Conservation (phyloP, 768 basidiomycete genomes). For the Lactarius tabidus region DNA sequence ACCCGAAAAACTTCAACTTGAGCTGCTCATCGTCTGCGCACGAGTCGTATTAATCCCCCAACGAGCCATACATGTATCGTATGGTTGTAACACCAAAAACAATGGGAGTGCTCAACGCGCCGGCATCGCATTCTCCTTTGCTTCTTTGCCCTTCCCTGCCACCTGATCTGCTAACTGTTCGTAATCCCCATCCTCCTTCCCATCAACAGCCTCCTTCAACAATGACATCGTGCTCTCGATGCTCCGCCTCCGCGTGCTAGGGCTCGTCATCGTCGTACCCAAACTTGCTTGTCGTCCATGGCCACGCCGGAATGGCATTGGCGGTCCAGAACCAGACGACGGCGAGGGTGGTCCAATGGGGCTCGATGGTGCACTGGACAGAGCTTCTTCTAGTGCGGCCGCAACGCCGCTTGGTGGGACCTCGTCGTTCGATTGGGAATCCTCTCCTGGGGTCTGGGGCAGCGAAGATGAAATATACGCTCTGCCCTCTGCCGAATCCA, state of each 20-base stretch:
- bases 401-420: constrained; percentile 32
- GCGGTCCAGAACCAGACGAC: constrained; percentile 27
- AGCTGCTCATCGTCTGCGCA: neutral
- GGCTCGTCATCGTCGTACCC: constrained; percentile 94
- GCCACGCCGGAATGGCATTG: constrained; percentile 58
- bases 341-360: constrained; percentile 29
- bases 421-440: constrained; percentile 27
- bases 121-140: constrained; percentile 24
- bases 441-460: constrained; percentile 57
- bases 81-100: neutral
- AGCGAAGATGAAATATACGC: constrained; percentile 45
- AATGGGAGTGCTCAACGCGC: constrained; percentile 14
- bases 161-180: constrained; percentile 30
- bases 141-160: constrained; percentile 10
- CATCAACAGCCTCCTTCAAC: constrained; percentile 90
- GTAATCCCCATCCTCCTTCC: constrained; percentile 45
- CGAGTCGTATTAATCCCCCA: neutral
- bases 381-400: constrained; percentile 33
- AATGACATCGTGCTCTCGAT: constrained; percentile 94
- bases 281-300: constrained; percentile 77
- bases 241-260: constrained; percentile 86
- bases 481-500: constrained; percentile 64
- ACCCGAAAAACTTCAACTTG: no score
- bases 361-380: constrained; percentile 27
- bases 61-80: neutral